These are phyloP conservation scores for Blastocladiella emersonii DNA, from an alignment of 371 early-diverging fungal species.

Conservation along the genomic window DNA sequence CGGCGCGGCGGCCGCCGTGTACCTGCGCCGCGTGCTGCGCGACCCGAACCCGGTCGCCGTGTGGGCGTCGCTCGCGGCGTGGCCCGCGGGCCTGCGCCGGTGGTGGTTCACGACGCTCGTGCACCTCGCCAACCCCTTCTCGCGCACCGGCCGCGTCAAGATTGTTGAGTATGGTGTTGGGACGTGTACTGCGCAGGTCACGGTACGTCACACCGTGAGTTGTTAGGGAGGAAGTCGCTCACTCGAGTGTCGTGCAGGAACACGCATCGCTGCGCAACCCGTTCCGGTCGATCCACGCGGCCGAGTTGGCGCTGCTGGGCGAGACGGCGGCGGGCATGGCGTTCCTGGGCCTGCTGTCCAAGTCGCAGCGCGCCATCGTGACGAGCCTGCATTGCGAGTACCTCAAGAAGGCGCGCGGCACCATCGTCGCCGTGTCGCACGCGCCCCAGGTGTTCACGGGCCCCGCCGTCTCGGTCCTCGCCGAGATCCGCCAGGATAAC, in stretches of 20 bases:
- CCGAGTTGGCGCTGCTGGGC: conserved; percentile 2
- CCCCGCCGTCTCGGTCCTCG: too few species aligned
- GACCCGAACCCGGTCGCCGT: not conserved
- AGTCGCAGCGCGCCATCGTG: not conserved
- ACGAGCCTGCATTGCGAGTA: not conserved
- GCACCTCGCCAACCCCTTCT: not conserved
- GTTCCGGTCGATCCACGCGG: conserved; percentile 3
- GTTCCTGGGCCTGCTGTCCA: not conserved
- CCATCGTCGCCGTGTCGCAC: not conserved
- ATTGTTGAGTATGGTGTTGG: not conserved
- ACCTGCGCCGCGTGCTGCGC: not conserved
- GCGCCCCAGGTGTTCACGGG: too few species aligned
- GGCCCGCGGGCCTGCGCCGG: not conserved
- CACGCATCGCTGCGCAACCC: conserved; percentile 1
- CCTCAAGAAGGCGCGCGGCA: conserved; percentile 3
- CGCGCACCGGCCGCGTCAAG: not conserved
- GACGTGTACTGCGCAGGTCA: not conserved
- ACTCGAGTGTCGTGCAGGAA: not conserved
- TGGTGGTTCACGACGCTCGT: conserved; percentile 1
- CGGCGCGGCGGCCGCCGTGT: not conserved
- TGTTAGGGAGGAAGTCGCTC: too few species aligned
- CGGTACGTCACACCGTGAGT: too few species aligned
- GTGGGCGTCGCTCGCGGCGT: not conserved
- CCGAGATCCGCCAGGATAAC: too few species aligned
- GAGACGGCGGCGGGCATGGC: conserved; percentile 5